Percentiles rank a stretch among this genome's conserved stretches.
These are phyloP conservation scores for Tolypocladium endophyticum DNA, from an alignment of 2,329 filamentous ascomycete species.

Conservation along the genomic window DNA sequence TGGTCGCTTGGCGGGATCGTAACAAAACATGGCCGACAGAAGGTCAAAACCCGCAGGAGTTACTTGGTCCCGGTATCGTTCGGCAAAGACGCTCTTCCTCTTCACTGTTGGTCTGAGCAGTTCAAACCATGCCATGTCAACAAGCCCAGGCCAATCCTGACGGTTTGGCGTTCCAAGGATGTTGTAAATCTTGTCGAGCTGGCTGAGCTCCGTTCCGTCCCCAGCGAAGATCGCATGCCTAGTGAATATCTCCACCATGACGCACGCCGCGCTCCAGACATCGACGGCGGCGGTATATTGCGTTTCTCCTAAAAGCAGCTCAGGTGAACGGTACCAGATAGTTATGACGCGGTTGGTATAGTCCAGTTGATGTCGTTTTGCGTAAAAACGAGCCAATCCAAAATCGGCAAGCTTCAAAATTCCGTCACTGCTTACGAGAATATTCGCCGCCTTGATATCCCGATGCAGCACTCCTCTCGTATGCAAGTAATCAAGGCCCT, in stretches of 20 bases:
- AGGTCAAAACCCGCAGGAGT: constrained; percentile 76
- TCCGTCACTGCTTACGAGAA: constrained; percentile 82
- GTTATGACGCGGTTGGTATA: constrained; percentile 99
- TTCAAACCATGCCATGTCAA: constrained; percentile 97
- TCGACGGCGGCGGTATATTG: constrained; percentile 84
- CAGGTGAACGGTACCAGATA: constrained; percentile 92
- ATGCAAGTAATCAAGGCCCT: constrained; percentile 89
- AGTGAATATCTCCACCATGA: constrained; percentile 94
- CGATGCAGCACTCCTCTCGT: constrained; percentile 87
- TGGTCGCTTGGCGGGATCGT: constrained; percentile 76
- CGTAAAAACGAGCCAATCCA: constrained; percentile 90
- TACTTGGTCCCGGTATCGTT: constrained; percentile 69
- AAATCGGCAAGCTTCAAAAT: constrained; percentile 92
- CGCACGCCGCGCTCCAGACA: constrained; percentile 95
- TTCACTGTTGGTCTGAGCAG: constrained; percentile 70
- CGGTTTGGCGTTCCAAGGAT: constrained; percentile 80
- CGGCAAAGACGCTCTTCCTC: constrained; percentile 64
- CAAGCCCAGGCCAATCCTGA: constrained; percentile 75
- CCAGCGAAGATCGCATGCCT: constrained; percentile 89
- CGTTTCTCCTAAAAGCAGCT: constrained; percentile 83
- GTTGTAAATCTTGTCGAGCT: constrained; percentile 93
- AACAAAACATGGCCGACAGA: constrained; percentile 74
- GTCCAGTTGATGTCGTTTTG: constrained; percentile 81
- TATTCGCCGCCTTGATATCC: constrained; percentile 97
- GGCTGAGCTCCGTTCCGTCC: constrained; percentile 89